Evolutionary conservation across 177 flowering plant genomes (phyloP).

Genomic region (Vitis hybrid): DNA sequence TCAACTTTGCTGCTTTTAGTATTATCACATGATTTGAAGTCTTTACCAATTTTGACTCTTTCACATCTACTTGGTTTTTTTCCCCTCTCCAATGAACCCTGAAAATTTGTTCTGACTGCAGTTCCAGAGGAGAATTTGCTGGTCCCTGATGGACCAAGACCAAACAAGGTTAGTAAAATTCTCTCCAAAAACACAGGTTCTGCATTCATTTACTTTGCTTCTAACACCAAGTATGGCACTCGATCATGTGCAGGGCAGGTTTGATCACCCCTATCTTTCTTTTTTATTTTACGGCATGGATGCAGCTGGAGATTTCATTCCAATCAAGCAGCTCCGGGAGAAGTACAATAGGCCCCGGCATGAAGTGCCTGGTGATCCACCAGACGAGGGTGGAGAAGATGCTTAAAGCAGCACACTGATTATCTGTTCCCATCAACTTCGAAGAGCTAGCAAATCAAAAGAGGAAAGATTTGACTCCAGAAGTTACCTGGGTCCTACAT

Average conservation of each 20-base stretch:
- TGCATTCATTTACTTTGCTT: background rate
- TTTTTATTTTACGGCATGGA: conserved; percentile 87
- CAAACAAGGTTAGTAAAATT: conserved; percentile 60
- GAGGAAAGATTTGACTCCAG: too few relatives aligned
- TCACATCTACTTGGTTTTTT: background rate
- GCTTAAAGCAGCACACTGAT: conserved; percentile 11
- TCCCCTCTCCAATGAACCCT: background rate
- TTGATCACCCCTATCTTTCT: conserved; percentile 90
- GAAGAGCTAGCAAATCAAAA: too few relatives aligned
- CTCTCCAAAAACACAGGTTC: background rate
- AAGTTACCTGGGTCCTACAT: too few relatives aligned
- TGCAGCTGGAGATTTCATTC: conserved; percentile 88
- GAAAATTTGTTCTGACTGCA: conserved; percentile 32
- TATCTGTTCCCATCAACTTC: too few relatives aligned
- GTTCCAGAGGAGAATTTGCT: conserved; percentile 88
- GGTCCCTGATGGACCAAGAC: conserved; percentile 69
- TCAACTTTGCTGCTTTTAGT: too few relatives aligned
- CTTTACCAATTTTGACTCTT: too few relatives aligned
- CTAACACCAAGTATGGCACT: background rate
- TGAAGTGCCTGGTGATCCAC: conserved; percentile 69
- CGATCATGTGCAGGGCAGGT: conserved; percentile 55
- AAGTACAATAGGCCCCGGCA: conserved; percentile 83
- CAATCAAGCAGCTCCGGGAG: conserved; percentile 85
- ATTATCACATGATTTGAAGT: too few relatives aligned
- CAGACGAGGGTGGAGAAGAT: conserved; percentile 35